Percentiles rank a stretch among this genome's conserved stretches.
These are phyloP conservation scores for Moesziomyces sp. DNA, from an alignment of 1,284 basidiomycete species.

Conservation along the genomic window DNA sequence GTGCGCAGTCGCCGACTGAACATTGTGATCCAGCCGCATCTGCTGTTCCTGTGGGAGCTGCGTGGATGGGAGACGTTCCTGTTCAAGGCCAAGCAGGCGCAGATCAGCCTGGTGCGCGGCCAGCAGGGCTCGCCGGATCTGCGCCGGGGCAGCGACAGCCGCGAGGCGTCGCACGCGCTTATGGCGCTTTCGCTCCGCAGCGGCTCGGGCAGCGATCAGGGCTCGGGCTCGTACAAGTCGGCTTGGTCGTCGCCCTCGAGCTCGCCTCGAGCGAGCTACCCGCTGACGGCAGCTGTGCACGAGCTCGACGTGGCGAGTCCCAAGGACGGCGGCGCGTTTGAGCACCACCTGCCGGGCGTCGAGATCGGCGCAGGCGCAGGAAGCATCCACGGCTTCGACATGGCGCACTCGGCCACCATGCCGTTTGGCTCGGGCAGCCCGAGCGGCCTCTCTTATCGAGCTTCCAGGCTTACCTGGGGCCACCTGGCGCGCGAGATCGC, in stretches of 20 bases:
- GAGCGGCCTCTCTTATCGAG: slow-evolving; percentile 37
- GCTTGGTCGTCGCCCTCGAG: slow-evolving; percentile 28
- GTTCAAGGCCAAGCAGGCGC: slow-evolving; percentile 23
- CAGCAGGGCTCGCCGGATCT: slow-evolving; percentile 12
- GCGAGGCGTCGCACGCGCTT: slow-evolving; percentile 29
- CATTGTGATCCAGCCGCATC: slow-evolving; percentile 84
- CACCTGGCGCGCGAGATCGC: slow-evolving; percentile 57
- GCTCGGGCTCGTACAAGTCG: slow-evolving; percentile 41
- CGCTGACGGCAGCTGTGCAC: neutral
- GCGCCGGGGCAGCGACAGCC: slow-evolving; percentile 12
- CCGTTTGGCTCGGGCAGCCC: slow-evolving; percentile 55
- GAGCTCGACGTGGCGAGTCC: neutral
- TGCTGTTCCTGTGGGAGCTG: slow-evolving; percentile 90
- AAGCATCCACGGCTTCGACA: slow-evolving; percentile 45
- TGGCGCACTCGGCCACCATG: slow-evolving; percentile 34
- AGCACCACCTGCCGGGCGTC: slow-evolving; percentile 42
- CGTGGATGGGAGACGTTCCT: slow-evolving; percentile 81
- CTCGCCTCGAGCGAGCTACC: slow-evolving; percentile 16
- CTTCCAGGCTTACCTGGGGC: slow-evolving; percentile 55
- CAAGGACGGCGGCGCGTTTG: neutral
- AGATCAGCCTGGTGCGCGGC: slow-evolving; percentile 26
- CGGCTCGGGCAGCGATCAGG: slow-evolving; percentile 24
- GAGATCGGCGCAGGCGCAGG: slow-evolving; percentile 58
- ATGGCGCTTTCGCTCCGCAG: slow-evolving; percentile 26
- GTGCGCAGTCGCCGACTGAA: slow-evolving; percentile 82